Evolutionary conservation across 2,329 filamentous ascomycete genomes (phyloP).

Genomic region (Fusarium succisae): DNA sequence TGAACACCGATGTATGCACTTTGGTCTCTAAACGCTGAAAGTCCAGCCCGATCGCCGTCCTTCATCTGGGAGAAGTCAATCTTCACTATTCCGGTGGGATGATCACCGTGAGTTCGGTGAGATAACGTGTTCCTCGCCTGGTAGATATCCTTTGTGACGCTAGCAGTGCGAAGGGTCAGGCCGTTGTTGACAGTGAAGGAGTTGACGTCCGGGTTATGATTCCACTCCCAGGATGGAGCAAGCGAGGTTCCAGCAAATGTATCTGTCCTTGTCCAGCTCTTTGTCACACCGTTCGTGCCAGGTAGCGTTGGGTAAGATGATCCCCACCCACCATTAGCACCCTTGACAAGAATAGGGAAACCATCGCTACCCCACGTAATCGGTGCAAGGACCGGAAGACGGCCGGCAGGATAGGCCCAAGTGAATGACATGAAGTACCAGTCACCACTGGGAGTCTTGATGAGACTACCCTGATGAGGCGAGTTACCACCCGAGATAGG

Average conservation of each 20-base stretch:
- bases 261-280: constrained; percentile 53
- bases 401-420: constrained; percentile 64
- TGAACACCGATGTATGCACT: constrained; percentile 63
- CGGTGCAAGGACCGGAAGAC: constrained; percentile 66
- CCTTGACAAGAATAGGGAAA: constrained; percentile 56
- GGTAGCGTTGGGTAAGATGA: constrained; percentile 52
- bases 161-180: constrained; percentile 58
- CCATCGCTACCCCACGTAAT: constrained; percentile 62
- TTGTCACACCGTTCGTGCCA: constrained; percentile 2
- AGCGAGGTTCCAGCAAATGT: constrained; percentile 48
- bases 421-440: constrained; percentile 70
- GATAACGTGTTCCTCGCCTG: constrained; percentile 58
- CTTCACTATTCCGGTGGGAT: constrained; percentile 57
- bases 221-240: constrained; percentile 66
- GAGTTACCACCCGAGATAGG: constrained; percentile 57
- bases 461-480: constrained; percentile 65
- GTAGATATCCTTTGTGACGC: constrained; percentile 62
- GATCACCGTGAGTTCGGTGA: constrained; percentile 57
- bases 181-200: constrained; percentile 57
- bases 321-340: constrained; percentile 58
- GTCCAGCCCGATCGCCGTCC: constrained; percentile 61
- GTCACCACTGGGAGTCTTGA: constrained; percentile 59
- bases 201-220: constrained; percentile 65
- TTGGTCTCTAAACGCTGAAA: constrained; percentile 63
- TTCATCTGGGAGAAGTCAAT: constrained; percentile 60